Conservation (phyloP, 2,329 filamentous ascomycete species). For the Phaeoacremonium minimum region DNA sequence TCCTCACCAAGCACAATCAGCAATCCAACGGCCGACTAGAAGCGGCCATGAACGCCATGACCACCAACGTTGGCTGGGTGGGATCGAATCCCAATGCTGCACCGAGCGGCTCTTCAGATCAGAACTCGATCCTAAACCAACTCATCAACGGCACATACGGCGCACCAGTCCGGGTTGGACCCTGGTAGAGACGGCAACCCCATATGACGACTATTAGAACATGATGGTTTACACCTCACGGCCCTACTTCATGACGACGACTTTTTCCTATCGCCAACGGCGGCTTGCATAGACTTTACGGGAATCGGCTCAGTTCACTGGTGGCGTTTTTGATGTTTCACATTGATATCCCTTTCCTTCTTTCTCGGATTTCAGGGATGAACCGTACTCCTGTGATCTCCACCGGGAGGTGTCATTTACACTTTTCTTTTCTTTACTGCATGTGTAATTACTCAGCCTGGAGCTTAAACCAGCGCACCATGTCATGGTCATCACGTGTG, state of each 20-base stretch:
- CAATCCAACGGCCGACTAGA: constrained; percentile 78
- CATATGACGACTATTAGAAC: too few relatives aligned
- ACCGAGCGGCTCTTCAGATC: constrained; percentile 28
- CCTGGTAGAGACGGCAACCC: too few relatives aligned
- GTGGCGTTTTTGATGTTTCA: neutral
- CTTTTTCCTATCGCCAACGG: neutral
- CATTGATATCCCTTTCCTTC: neutral
- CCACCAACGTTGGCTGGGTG: constrained; percentile 75
- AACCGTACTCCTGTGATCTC: neutral
- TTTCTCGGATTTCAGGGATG: neutral
- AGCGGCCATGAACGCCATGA: constrained; percentile 74
- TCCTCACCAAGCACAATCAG: constrained; percentile 80
- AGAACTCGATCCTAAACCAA: constrained; percentile 57
- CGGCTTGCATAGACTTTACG: neutral
- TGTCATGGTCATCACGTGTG: too few relatives aligned
- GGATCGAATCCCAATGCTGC: constrained; percentile 31
- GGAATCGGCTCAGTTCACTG: neutral
- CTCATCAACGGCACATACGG: constrained; percentile 57
- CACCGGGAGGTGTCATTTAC: too few relatives aligned
- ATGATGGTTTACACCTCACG: too few relatives aligned
- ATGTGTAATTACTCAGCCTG: too few relatives aligned
- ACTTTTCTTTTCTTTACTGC: too few relatives aligned
- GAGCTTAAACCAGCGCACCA: too few relatives aligned
- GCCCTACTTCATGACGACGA: neutral
- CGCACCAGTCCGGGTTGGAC: constrained; percentile 58